Percentiles rank a stretch among this genome's conserved stretches.
phyloP scores from a whole-genome alignment of 2,329 filamentous ascomycete genomes.

The Xylogone sp. region DNA sequence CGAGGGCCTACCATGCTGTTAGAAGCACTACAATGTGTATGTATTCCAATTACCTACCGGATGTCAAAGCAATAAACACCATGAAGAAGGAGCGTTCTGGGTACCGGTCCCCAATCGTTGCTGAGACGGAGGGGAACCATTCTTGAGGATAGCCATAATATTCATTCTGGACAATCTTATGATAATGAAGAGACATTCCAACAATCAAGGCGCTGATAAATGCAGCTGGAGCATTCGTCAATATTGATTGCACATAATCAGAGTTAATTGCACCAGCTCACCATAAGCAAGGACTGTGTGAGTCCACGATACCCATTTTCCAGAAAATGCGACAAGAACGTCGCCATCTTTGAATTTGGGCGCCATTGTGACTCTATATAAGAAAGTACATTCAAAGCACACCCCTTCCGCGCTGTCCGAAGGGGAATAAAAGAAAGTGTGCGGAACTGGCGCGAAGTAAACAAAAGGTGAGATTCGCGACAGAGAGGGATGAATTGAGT shows the following conservation, averaged over 20 bases:
- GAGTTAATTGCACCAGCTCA: too few species aligned
- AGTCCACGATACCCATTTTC: slow-evolving; percentile 83
- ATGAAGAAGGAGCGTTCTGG: slow-evolving; percentile 96
- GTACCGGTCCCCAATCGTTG: slow-evolving; percentile 95
- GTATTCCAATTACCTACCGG: slow-evolving; percentile 51
- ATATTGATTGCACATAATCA: too few species aligned
- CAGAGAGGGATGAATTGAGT: not conserved
- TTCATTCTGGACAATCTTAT: slow-evolving; percentile 97
- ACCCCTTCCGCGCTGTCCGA: slow-evolving; percentile 21
- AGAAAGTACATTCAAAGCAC: slow-evolving; percentile 23
- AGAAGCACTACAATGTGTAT: slow-evolving; percentile 4
- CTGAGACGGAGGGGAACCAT: slow-evolving; percentile 95
- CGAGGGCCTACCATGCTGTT: slow-evolving; percentile 63
- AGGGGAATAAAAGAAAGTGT: slow-evolving; percentile 8
- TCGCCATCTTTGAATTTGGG: slow-evolving; percentile 59
- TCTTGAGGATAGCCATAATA: slow-evolving; percentile 91
- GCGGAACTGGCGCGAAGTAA: slow-evolving; percentile 7
- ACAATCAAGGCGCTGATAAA: slow-evolving; percentile 84
- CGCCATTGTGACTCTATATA: slow-evolving; percentile 33
- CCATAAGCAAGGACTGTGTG: slow-evolving; percentile 84
- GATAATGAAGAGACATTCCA: slow-evolving; percentile 79
- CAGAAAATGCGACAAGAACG: slow-evolving; percentile 65
- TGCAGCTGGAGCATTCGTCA: slow-evolving; percentile 51
- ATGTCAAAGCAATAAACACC: slow-evolving; percentile 95
- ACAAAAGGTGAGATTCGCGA: not conserved